Evolutionary conservation across 108 stramenopile species (phyloP), one percentile per base, ranked within the genome.

Genomic region (Asterionellopsis glacialis): DNA sequence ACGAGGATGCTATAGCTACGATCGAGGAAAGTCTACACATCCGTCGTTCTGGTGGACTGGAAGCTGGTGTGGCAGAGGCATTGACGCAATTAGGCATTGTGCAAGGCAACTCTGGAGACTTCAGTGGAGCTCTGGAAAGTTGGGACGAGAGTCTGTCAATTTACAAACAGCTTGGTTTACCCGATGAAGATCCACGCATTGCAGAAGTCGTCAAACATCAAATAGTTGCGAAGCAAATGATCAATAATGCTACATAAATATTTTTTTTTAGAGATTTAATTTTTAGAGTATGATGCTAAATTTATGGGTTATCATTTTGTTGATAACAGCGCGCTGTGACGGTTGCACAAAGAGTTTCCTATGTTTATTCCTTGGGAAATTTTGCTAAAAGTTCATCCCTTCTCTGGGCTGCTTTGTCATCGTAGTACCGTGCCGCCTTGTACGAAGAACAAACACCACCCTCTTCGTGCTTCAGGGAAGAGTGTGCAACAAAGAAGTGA

Each of bases 361-460:
- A 54, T 22, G 3, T 54, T 4, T 54, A 15, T 54, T 54, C 52
- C 25, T 54, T 27, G 11, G 15, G 19, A 48, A 48, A 24, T 22
- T 27, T 4, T n/a, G 52, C 76, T 59, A 81, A 59, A 51, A 85
- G 61, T 55, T 76, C 82, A 59, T 74, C 81, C 55, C 81, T 72
- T 45, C 76, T 80, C 52, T 69, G 58, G 9, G 65, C 65, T 41
- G 75, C 77, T 58, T 78, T 64, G 10, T 67, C 67, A 27, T 77
- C 65, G 72, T 86, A 86, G 55, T 68, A 80, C 18, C 67, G 64
- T 44, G 67, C 51, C 0, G 81, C 76, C 33, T 70, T 63, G 65
- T 70, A 83, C 3, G 81, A 83, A 55, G 70, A 71, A 13, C 69
- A 68, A 57, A 65, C 42, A 15, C 85, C 85, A 14, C 67, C 77